Evolutionary conservation across 148 eudicot genomes (phyloP), one percentile per base, ranked within the genome.

Genomic region (Nyssa sinensis): DNA sequence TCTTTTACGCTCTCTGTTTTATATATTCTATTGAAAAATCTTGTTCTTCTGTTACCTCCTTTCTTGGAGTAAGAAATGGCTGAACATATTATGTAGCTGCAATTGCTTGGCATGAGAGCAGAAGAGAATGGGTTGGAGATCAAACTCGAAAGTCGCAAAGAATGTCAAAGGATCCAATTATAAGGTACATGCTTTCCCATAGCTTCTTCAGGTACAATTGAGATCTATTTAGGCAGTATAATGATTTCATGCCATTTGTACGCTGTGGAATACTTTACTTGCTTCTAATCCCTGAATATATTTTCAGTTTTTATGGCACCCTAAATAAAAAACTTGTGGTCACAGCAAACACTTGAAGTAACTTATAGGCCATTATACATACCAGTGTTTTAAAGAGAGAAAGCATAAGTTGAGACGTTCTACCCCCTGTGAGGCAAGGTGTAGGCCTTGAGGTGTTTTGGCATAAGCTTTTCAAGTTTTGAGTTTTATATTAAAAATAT

Each of bases 21-120:
- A 19, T 24, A n/a, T 14, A 11, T 55, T 16, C 32, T 37, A 13
- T 53, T 30, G 0, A 51, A 51, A 69, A 55, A 5, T 4, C 31
- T 19, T 33, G 3, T 64, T 64, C 24, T 7, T 28, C 7, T 32
- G 12, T 24, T 1, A 39, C 44, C 29, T 23, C 6, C 7, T n/a
- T 2, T 34, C 25, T 10, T 47, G 51, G 47, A 59, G 49, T 31
- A 33, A 34, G 34, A 71, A 25, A 33, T 71, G 30, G 24, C 31
- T 71, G 64, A 58, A 32, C 33, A 47, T 33, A 5, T 70, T 32
- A 35, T 77, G 69, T 51, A 84, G 88, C 81, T 70, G 80, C 69
- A 66, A 85, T 69, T 77, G 79, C 83, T 71, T 85, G 88, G 88
- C 78, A 82, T 44, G 83, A 82, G 78, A 82, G 65, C 65, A 81